Percentiles rank a stretch among this genome's conserved stretches.
Conservation (phyloP, 2,329 filamentous ascomycete species). For the Volutella citrinella region DNA sequence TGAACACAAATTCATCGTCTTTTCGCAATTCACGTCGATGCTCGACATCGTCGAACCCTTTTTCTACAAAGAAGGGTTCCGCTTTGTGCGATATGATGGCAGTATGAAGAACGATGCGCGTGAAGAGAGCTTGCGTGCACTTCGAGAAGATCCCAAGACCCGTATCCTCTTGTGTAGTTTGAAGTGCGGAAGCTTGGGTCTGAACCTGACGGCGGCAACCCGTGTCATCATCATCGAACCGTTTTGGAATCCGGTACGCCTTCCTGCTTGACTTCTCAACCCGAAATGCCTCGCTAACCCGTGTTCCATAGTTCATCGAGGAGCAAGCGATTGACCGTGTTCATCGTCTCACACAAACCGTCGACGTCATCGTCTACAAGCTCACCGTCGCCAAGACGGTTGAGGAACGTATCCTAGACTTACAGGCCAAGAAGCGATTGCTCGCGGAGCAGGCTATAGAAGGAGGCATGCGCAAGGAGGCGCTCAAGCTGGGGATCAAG, state of each 20-base stretch:
- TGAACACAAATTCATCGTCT: conserved; percentile 95
- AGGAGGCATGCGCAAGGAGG: conserved; percentile 66
- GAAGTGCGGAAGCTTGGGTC: conserved; percentile 86
- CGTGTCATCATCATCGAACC: conserved; percentile 94
- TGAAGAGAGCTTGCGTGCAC: conserved; percentile 75
- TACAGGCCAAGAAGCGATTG: conserved; percentile 90
- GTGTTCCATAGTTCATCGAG: conserved; percentile 73
- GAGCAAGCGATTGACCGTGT: conserved; percentile 98
- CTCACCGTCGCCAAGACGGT: conserved; percentile 84
- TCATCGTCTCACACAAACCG: conserved; percentile 94
- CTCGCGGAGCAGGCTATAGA: conserved; percentile 92
- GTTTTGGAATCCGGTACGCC: conserved; percentile 89
- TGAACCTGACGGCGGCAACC: conserved; percentile 92
- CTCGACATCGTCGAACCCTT: conserved; percentile 94
- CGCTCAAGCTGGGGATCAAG: conserved; percentile 83
- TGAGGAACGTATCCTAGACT: conserved; percentile 89
- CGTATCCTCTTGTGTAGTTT: conserved; percentile 88
- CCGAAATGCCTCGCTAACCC: conserved; percentile 6
- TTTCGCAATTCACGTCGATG: conserved; percentile 98
- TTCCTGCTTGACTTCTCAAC: not conserved
- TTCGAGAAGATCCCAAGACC: conserved; percentile 72
- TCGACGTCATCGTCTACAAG: conserved; percentile 93
- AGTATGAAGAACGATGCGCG: conserved; percentile 91
- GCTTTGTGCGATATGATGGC: conserved; percentile 88
- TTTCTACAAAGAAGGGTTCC: conserved; percentile 68